A percentile compares a stretch with the other conserved stretches of the same genome.
These are phyloP conservation scores for Lachancea meyersii DNA, from an alignment of 805 yeast genomes.

Conservation along the genomic window DNA sequence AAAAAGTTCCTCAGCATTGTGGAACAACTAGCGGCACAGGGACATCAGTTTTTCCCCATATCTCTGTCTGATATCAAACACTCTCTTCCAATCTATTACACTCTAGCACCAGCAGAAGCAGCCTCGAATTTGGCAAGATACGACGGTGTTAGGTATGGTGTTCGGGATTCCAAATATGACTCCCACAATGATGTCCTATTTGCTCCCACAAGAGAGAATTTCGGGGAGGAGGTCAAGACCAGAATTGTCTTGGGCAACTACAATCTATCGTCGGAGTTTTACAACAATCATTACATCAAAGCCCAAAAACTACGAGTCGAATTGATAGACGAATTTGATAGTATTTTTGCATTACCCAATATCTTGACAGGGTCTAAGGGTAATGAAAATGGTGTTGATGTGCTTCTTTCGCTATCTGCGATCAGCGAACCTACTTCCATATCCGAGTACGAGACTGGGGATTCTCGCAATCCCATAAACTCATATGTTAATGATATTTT, in stretches of 20 bases:
- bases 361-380: conserved; percentile 25
- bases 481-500: conserved; percentile 76
- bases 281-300: conserved; percentile 62
- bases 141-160: conserved; percentile 87
- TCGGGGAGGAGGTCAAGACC: conserved; percentile 79
- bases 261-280: conserved; percentile 68
- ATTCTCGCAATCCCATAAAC: conserved; percentile 43
- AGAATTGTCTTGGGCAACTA: conserved; percentile 83
- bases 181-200: conserved; percentile 38
- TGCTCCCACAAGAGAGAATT: conserved; percentile 52
- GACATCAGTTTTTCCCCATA: conserved; percentile 52
- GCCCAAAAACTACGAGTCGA: conserved; percentile 63
- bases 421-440: conserved; percentile 50
- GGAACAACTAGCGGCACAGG: conserved; percentile 37
- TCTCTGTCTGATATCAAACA: conserved; percentile 63
- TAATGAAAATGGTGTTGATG: conserved; percentile 48
- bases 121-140: conserved; percentile 84
- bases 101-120: conserved; percentile 89
- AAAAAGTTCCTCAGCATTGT: conserved; percentile 44
- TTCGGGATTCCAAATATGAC: conserved; percentile 36
- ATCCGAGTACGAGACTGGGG: conserved; percentile 35
- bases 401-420: conserved; percentile 70
- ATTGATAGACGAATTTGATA: conserved; percentile 60
- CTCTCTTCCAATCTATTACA: conserved; percentile 76
- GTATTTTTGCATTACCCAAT: conserved; percentile 50